Evolutionary conservation across 345 rosid species (phyloP).

Genomic region (Sapria himalayana): DNA sequence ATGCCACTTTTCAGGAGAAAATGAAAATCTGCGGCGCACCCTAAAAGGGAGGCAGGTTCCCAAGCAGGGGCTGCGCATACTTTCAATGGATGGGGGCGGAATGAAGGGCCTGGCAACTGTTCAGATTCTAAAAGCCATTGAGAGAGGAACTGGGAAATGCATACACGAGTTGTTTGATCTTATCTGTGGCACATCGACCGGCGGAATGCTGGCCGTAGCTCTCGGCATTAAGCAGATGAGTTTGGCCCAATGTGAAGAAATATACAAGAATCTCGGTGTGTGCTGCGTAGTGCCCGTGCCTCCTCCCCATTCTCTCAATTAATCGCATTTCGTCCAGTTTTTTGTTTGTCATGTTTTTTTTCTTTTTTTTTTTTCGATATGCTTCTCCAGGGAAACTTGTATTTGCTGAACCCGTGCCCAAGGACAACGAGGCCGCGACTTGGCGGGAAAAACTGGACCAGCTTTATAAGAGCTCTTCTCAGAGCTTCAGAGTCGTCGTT

Average conservation of each 20-base stretch:
- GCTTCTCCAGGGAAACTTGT: slow-evolving; percentile 71
- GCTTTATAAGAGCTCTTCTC: slow-evolving; percentile 94
- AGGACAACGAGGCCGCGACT: slow-evolving; percentile 93
- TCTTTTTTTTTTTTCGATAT: slow-evolving; percentile 6
- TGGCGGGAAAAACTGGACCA: slow-evolving; percentile 98
- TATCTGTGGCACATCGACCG: slow-evolving; percentile 95
- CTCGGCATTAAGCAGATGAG: slow-evolving; percentile 88
- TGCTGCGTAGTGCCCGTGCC: no score
- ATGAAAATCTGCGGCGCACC: slow-evolving; percentile 78
- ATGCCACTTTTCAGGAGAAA: slow-evolving; percentile 52
- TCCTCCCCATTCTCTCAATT: no score
- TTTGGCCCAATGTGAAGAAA: slow-evolving; percentile 77
- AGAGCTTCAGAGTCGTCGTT: slow-evolving; percentile 94
- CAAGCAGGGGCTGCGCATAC: slow-evolving; percentile 87
- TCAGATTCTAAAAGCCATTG: slow-evolving; percentile 90
- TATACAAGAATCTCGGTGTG: slow-evolving; percentile 89
- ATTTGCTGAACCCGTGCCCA: slow-evolving; percentile 82
- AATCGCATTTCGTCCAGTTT: background rate
- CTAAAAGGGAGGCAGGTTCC: slow-evolving; percentile 76
- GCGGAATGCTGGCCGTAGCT: slow-evolving; percentile 97
- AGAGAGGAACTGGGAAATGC: slow-evolving; percentile 83
- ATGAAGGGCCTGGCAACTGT: slow-evolving; percentile 99
- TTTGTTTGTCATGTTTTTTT: slow-evolving; percentile 5
- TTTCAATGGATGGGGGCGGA: slow-evolving; percentile 99
- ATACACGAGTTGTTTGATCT: slow-evolving; percentile 96